phyloP scores from a whole-genome alignment of 148 eudicot species.

The Nepenthes gracilis region DNA sequence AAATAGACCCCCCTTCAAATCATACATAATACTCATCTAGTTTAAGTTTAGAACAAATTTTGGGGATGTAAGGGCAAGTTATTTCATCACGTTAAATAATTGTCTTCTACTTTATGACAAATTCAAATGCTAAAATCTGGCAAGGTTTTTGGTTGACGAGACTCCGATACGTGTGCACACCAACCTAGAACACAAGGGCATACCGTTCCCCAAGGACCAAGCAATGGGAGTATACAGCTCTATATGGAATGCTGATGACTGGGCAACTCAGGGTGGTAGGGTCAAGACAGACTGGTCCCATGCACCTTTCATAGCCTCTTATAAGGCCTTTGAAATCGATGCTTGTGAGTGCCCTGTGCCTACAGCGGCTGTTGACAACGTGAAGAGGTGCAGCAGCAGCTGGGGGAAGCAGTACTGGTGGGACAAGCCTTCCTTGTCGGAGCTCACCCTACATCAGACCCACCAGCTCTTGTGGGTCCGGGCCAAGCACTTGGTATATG shows the following conservation, averaged over 20 bases:
- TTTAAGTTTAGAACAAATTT: too few species aligned
- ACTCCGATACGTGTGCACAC: slow-evolving; percentile 70
- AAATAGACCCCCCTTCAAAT: too few species aligned
- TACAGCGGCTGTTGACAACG: slow-evolving; percentile 30
- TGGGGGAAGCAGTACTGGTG: slow-evolving; percentile 44
- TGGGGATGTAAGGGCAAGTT: too few species aligned
- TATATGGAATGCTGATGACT: slow-evolving; percentile 89
- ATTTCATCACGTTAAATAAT: too few species aligned
- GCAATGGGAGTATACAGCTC: slow-evolving; percentile 89
- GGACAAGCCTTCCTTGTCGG: slow-evolving; percentile 56
- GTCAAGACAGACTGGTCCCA: slow-evolving; percentile 86
- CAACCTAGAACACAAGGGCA: slow-evolving; percentile 68
- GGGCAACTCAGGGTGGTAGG: slow-evolving; percentile 89
- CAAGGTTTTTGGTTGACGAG: slow-evolving; percentile 65
- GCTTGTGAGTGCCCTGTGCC: slow-evolving; percentile 41
- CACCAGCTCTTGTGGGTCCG: slow-evolving; percentile 80
- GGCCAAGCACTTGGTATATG: slow-evolving; percentile 68
- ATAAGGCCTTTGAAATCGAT: slow-evolving; percentile 53
- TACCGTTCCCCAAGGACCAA: slow-evolving; percentile 75
- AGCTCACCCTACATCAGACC: slow-evolving; percentile 68
- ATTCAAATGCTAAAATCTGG: too few species aligned
- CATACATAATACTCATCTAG: too few species aligned
- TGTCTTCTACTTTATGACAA: too few species aligned
- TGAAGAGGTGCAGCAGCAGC: slow-evolving; percentile 36
- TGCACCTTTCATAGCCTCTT: slow-evolving; percentile 69